These are phyloP conservation scores for Trametopsis cervina DNA, from an alignment of 768 basidiomycete genomes.

Conservation along the genomic window DNA sequence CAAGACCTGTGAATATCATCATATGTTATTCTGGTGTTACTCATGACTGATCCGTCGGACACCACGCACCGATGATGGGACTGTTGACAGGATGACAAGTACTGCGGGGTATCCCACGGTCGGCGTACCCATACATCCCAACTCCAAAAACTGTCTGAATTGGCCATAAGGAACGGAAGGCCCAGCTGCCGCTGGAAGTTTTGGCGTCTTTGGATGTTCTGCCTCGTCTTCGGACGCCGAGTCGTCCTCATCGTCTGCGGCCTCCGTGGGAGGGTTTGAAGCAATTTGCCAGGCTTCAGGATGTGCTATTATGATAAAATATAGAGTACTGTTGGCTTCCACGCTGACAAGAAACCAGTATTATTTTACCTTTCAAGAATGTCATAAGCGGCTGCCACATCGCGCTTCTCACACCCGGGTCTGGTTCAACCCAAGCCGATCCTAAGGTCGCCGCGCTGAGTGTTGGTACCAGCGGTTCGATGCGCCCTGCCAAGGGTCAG, in stretches of 20 bases:
- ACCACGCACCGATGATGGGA: constrained; percentile 55
- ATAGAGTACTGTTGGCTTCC: no score
- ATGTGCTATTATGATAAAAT: constrained; percentile 50
- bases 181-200: background rate
- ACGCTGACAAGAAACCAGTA: no score
- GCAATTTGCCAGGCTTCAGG: constrained; percentile 60
- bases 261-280: constrained; percentile 20
- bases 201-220: background rate
- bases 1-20: constrained; percentile 18
- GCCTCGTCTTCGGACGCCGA: constrained; percentile 19
- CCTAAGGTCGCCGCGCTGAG: constrained; percentile 55
- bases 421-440: constrained; percentile 68
- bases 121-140: constrained; percentile 76
- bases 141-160: constrained; percentile 73
- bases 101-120: constrained; percentile 77
- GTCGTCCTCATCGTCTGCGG: constrained; percentile 29
- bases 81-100: constrained; percentile 73
- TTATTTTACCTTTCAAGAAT: constrained; percentile 69
- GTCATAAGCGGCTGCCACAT: constrained; percentile 69
- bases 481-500: no score
- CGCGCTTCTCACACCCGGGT: constrained; percentile 53
- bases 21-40: constrained; percentile 18
- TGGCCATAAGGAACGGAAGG: constrained; percentile 47
- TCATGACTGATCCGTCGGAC: constrained; percentile 1
- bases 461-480: constrained; percentile 32